Percentiles rank a stretch among this genome's conserved stretches.
phyloP scores from a whole-genome alignment of 768 basidiomycete genomes.

The Pisolithus albus region DNA sequence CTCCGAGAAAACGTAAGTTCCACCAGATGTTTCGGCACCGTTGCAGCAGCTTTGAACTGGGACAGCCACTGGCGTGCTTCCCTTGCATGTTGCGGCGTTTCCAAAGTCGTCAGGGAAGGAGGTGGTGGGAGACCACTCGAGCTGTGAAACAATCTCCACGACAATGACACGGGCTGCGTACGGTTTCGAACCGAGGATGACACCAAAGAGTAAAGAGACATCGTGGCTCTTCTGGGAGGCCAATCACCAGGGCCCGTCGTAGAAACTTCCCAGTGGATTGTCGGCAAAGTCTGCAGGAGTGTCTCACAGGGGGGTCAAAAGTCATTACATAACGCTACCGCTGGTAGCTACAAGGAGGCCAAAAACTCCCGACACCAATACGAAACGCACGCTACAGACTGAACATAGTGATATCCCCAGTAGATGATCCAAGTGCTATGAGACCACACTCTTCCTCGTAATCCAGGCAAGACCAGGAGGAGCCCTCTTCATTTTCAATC shows the following conservation, averaged over 20 bases:
- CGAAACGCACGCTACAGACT: conserved; percentile 5
- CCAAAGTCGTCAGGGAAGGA: background rate
- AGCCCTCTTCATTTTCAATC: conserved; percentile 23
- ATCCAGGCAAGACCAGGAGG: conserved; percentile 49
- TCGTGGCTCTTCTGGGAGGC: background rate
- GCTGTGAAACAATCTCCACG: background rate
- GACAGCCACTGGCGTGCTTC: conserved; percentile 55
- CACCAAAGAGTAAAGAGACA: background rate
- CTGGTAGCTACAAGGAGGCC: background rate
- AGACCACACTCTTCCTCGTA: conserved; percentile 54
- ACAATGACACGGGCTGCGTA: too few relatives aligned
- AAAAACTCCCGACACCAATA: too few relatives aligned
- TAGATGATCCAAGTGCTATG: conserved; percentile 45
- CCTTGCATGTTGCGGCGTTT: background rate
- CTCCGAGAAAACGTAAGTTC: conserved; percentile 68
- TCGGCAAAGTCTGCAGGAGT: too few relatives aligned
- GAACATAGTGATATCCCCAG: conserved; percentile 39
- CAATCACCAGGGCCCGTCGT: background rate
- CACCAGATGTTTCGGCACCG: conserved; percentile 48
- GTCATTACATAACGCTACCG: background rate
- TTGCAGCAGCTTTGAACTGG: conserved; percentile 33
- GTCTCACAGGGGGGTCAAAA: too few relatives aligned
- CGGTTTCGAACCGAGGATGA: background rate
- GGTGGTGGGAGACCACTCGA: background rate
- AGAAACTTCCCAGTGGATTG: too few relatives aligned